Evolutionary conservation across 768 basidiomycete species (phyloP), one percentile per base, ranked within the genome.

Genomic region (Boletales sp.): DNA sequence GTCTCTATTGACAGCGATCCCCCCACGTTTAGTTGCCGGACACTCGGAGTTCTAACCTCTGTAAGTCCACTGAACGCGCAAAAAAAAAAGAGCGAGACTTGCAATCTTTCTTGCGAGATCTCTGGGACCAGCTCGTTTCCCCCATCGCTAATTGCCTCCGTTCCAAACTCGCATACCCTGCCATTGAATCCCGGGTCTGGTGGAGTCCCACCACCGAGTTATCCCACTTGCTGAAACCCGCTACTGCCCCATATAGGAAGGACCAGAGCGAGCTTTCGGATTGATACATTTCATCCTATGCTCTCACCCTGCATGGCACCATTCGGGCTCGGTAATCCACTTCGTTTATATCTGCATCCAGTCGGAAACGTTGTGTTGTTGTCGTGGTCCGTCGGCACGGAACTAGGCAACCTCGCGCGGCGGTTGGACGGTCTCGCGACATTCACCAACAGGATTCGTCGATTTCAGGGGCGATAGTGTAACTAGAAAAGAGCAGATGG

Each of bases 101-200:
- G 2, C 21, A 40, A 8, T 2, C 24, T 12, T 18, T 35, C 5
- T 27, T 30, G n/a, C 27, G 34, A 6, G 36, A 38, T 3, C 44
- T 36, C 8, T 37, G 44, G 41, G 27, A 43, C 17, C 13, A 14
- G 40, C 30, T 32, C 3, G 42, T 43, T 6, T 18, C 8, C 24
- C n/a, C 24, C n/a, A 6, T 30, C n/a, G 10, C 29, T 17, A 17
- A 12, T 32, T 4, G n/a, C 30, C 30, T 43, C 17, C 42, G 21
- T 12, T 7, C 21, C 21, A 21, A 32, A 21, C 4, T 21, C 21
- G 21, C 11, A 21, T 21, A 14, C 18, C 42, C 42, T 8, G 7
- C 17, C 6, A 10, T 21, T 21, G 21, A 35, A 8, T 61, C 50
- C 3, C 51, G 49, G 5, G 48, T 57, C 15, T 49, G 58, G 60